A percentile compares a stretch with the other conserved stretches of the same genome.
Evolutionary conservation across 1,139 yeast species (phyloP).

Genomic region (Yamadazyma friedrichii): DNA sequence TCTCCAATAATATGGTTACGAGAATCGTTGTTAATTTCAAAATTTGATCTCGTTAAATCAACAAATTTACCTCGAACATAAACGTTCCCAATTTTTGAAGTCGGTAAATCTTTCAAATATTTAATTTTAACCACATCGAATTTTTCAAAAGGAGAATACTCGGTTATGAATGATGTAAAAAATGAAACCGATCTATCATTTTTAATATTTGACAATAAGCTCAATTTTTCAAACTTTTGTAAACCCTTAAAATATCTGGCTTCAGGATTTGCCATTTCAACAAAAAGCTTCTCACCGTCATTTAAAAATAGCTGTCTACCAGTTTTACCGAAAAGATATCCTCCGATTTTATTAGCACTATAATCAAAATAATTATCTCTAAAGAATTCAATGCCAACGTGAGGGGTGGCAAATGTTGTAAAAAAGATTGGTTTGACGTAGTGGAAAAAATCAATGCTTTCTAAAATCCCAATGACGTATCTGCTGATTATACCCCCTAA

Average conservation of each 20-base stretch:
- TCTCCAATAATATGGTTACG: too few relatives aligned
- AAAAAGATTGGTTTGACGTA: slow-evolving; percentile 61
- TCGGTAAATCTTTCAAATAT: slow-evolving; percentile 38
- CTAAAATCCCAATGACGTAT: slow-evolving; percentile 68
- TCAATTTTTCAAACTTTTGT: slow-evolving; percentile 51
- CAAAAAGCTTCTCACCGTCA: slow-evolving; percentile 45
- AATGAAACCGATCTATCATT: slow-evolving; percentile 68
- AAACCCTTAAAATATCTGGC: slow-evolving; percentile 56
- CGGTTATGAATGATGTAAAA: slow-evolving; percentile 51
- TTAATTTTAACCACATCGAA: slow-evolving; percentile 40
- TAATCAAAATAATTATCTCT: slow-evolving; percentile 39
- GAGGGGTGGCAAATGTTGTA: slow-evolving; percentile 90
- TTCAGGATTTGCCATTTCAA: slow-evolving; percentile 55
- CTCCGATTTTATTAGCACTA: slow-evolving; percentile 58
- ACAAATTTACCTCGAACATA: slow-evolving; percentile 53
- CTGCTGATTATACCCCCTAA: slow-evolving; percentile 49
- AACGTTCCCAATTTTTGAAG: slow-evolving; percentile 30
- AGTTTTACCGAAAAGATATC: slow-evolving; percentile 63
- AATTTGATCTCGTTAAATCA: slow-evolving; percentile 42
- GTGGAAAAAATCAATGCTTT: slow-evolving; percentile 54
- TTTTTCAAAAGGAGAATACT: slow-evolving; percentile 48
- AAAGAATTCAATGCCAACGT: slow-evolving; percentile 66
- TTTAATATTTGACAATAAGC: slow-evolving; percentile 68
- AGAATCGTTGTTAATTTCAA: slow-evolving; percentile 6
- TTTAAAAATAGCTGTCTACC: slow-evolving; percentile 71